Evolutionary conservation across 257 asterid genomes (phyloP).

Genomic region (Solanum rostratum): DNA sequence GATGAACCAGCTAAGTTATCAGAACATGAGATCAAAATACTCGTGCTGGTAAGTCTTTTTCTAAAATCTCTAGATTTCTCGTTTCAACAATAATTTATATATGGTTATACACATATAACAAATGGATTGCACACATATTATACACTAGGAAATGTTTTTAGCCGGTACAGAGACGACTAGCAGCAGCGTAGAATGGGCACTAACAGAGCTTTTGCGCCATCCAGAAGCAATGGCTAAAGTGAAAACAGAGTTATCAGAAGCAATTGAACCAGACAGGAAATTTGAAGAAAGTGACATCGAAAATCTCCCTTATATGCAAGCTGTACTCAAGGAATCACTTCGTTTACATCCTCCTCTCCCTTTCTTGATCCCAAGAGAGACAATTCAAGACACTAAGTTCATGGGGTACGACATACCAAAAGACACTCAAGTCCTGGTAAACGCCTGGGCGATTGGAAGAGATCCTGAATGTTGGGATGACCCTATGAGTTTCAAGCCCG

Average conservation of each 20-base stretch:
- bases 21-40: neutral
- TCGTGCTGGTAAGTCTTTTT: neutral
- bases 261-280: neutral
- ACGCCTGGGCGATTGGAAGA: conserved; percentile 3
- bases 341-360: conserved; percentile 6
- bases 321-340: neutral
- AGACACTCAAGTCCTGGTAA: neutral
- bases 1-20: conserved; percentile 10
- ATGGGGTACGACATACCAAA: conserved; percentile 8
- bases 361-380: neutral
- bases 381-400: neutral
- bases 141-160: conserved; percentile 3
- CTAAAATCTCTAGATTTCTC: neutral
- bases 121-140: too few species aligned
- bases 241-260: neutral
- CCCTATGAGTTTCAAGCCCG: conserved; percentile 1
- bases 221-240: neutral
- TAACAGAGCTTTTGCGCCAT: conserved; percentile 1
- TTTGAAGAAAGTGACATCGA: conserved; percentile 3
- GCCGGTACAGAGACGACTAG: conserved; percentile 7
- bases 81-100: neutral
- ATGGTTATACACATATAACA: too few species aligned
- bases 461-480: conserved; percentile 4
- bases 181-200: conserved; percentile 11
- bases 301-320: neutral